Base-by-base conservation (phyloP, 2,329 filamentous ascomycete genomes). In the Elsinoe necatrix region DNA sequence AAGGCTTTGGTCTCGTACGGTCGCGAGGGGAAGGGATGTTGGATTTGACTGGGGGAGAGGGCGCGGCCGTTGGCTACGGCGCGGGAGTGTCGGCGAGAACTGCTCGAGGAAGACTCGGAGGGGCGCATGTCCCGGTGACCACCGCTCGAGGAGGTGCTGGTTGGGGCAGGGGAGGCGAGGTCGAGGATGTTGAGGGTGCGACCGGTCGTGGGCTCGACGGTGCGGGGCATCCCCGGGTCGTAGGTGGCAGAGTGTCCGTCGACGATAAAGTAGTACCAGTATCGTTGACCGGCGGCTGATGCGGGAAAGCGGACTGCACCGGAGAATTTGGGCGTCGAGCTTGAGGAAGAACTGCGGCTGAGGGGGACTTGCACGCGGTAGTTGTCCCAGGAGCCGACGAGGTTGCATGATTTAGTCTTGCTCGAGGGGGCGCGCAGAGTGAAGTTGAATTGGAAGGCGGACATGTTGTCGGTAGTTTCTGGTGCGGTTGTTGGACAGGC, bases 181-280 rank as follows among this genome's bases (percentile, higher is more conserved):
- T 97, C 91, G 73, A 98, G 89, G 75, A 95, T 89, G 82, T 98
- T 98, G 67, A 98, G 82, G 75, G 91, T 89, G 73, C 93, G 92
- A 76, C 91, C 89, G 57, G 93, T 97, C 72, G 91, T 97, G 71
- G 92, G 91, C 80, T 98, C 93, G 64, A 87, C 86, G 69, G 88
- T 95, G 70, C 86, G 92, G 68, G 87, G 79, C 72, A 90, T 85
- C 72, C 87, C 88, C 65, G 92, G 91, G 77, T 97, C 93, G 81
- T 97, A 92, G 61, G 91, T 91, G 72, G 95, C 86, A 74, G 96
- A 91, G 83, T 96, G 96, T 66, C 93, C 93, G 73, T 98, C 93
- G 73, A 97, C 93, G 84, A 97, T 96, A 81, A 96, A 98, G 84
- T 98, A 98, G 85, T 97, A 98, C 93, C 93, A 98, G 84, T 97